Conservation (phyloP, 257 asterid species). For the Cynanchum wilfordii region DNA sequence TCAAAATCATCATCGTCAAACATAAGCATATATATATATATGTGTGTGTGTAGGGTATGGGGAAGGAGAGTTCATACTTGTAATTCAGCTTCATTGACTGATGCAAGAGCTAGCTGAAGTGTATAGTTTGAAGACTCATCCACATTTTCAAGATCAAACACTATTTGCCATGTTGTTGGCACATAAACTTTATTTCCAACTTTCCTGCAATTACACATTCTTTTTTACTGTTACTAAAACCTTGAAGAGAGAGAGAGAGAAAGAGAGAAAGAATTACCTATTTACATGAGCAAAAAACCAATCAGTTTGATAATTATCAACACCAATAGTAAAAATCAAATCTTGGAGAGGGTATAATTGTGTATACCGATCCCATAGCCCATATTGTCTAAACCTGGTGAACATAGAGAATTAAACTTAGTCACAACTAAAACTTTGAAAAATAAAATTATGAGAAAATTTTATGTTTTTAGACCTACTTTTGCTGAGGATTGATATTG, state of each 20-base stretch:
- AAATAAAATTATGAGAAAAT: neutral
- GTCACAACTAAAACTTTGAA: neutral
- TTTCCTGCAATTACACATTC: constrained; percentile 32
- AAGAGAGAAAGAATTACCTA: constrained; percentile 29
- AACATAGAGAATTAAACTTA: neutral
- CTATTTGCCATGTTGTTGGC: constrained; percentile 76
- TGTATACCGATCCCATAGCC: constrained; percentile 83
- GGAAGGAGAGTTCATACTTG: constrained; percentile 34
- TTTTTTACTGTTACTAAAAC: neutral
- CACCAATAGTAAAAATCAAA: constrained; percentile 52
- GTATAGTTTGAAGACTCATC: constrained; percentile 41
- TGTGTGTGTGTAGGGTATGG: neutral
- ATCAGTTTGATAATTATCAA: constrained; percentile 42
- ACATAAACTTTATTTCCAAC: constrained; percentile 45
- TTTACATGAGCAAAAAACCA: constrained; percentile 91
- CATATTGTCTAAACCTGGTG: constrained; percentile 75
- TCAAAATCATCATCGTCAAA: too few relatives aligned
- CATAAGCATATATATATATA: too few relatives aligned
- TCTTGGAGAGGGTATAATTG: constrained; percentile 65
- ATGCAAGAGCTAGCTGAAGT: constrained; percentile 67
- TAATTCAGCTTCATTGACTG: constrained; percentile 67
- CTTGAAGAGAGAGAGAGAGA: neutral
- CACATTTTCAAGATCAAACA: constrained; percentile 41
- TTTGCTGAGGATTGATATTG: constrained; percentile 27
- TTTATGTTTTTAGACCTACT: constrained; percentile 25